A percentile compares a stretch with the other conserved stretches of the same genome.
These are phyloP conservation scores for Nepenthes gracilis DNA, from an alignment of 148 eudicot genomes.

Conservation along the genomic window DNA sequence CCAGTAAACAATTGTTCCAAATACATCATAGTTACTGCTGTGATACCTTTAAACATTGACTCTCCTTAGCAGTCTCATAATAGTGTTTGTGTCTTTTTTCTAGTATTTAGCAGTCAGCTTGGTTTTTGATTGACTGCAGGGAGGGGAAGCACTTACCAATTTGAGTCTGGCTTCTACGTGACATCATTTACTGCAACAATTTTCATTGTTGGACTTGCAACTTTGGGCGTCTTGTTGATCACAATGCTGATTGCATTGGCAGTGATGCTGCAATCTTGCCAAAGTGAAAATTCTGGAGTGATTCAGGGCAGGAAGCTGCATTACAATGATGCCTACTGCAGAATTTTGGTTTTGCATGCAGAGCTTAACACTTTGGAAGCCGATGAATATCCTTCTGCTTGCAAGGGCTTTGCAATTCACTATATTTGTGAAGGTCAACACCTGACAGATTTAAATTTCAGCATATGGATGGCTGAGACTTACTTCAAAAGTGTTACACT, in stretches of 20 bases:
- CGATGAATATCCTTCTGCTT: slow-evolving; percentile 17
- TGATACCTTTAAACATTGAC: no score
- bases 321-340: slow-evolving; percentile 16
- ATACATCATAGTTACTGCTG: no score
- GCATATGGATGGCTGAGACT: slow-evolving; percentile 12
- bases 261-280: slow-evolving; percentile 31
- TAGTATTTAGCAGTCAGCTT: no score
- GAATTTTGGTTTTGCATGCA: slow-evolving; percentile 19
- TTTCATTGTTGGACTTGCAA: slow-evolving; percentile 21
- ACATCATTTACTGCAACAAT: slow-evolving; percentile 28
- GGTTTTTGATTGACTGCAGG: slow-evolving; percentile 15
- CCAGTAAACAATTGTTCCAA: no score
- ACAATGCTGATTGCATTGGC: slow-evolving; percentile 23
- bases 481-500: slow-evolving; percentile 13
- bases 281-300: slow-evolving; percentile 14
- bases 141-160: slow-evolving; percentile 17
- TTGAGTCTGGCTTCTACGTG: slow-evolving; percentile 26
- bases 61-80: no score
- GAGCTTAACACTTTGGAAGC: slow-evolving; percentile 23
- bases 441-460: slow-evolving; percentile 17
- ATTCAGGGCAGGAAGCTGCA: slow-evolving; percentile 11
- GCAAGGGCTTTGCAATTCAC: slow-evolving; percentile 13
- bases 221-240: slow-evolving; percentile 19
- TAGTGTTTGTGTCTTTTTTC: no score
- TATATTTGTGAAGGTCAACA: slow-evolving; percentile 26